These are phyloP conservation scores for Arabis alpina DNA, from an alignment of 345 rosid genomes.

Conservation along the genomic window DNA sequence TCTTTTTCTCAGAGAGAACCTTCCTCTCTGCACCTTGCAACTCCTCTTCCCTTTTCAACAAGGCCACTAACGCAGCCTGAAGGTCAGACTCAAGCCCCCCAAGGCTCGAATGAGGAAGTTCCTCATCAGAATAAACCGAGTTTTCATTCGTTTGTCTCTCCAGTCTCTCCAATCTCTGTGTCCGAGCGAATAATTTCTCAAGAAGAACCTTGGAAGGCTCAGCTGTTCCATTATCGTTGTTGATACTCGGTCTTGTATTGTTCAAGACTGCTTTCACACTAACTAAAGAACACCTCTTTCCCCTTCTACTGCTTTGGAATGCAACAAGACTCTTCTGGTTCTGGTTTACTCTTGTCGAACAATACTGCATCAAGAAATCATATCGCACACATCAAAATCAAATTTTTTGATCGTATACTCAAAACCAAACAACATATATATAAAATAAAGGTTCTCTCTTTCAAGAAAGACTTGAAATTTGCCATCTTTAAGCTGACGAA, in stretches of 20 bases:
- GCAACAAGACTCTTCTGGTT: slow-evolving; percentile 45
- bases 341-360: slow-evolving; percentile 41
- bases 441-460: neutral
- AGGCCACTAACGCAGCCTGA: slow-evolving; percentile 60
- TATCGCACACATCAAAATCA: neutral
- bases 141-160: slow-evolving; percentile 54
- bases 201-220: slow-evolving; percentile 62
- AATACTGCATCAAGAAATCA: slow-evolving; percentile 47
- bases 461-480: neutral
- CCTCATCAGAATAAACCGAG: slow-evolving; percentile 38
- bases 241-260: slow-evolving; percentile 46
- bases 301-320: slow-evolving; percentile 26
- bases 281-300: slow-evolving; percentile 33
- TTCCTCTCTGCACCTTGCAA: slow-evolving; percentile 59
- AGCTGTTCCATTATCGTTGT: slow-evolving; percentile 54
- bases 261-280: slow-evolving; percentile 49
- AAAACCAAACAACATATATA: neutral
- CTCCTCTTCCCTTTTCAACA: slow-evolving; percentile 74
- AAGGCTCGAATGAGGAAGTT: slow-evolving; percentile 43
- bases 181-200: slow-evolving; percentile 69
- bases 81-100: slow-evolving; percentile 72
- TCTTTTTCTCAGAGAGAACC: slow-evolving; percentile 58
- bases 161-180: slow-evolving; percentile 66
- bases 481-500: neutral
- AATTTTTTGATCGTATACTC: neutral